phyloP scores from a whole-genome alignment of 2,329 filamentous ascomycete species.

The Fusarium aywerte region DNA sequence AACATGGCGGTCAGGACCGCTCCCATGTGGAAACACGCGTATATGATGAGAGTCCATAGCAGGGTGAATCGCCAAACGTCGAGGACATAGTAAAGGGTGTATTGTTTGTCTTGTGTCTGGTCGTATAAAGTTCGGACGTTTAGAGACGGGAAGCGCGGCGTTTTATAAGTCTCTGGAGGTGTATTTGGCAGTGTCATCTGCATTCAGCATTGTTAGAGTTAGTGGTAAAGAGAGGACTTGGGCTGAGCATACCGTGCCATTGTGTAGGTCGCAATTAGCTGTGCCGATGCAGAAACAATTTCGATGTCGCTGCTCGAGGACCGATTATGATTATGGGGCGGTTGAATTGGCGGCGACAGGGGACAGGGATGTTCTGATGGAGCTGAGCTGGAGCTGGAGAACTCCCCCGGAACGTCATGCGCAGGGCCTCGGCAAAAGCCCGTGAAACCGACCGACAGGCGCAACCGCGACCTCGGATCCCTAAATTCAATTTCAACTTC shows the following conservation, averaged over 20 bases:
- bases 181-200: slow-evolving; percentile 44
- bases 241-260: slow-evolving; percentile 40
- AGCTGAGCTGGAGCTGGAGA: slow-evolving; percentile 3
- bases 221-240: background rate
- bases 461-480: slow-evolving; percentile 35
- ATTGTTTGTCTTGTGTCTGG: slow-evolving; percentile 54
- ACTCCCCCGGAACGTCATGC: slow-evolving; percentile 43
- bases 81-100: slow-evolving; percentile 75
- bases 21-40: slow-evolving; percentile 77
- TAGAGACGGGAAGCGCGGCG: slow-evolving; percentile 82
- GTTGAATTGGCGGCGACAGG: slow-evolving; percentile 36
- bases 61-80: slow-evolving; percentile 92
- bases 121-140: slow-evolving; percentile 73
- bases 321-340: slow-evolving; percentile 28
- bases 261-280: slow-evolving; percentile 24
- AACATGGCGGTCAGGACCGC: slow-evolving; percentile 77
- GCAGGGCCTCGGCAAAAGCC: slow-evolving; percentile 46
- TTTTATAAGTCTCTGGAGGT: slow-evolving; percentile 66
- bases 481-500: background rate
- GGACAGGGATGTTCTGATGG: slow-evolving; percentile 15
- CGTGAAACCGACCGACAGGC: slow-evolving; percentile 39
- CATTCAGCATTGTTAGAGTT: slow-evolving; percentile 13
- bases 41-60: slow-evolving; percentile 86
- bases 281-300: slow-evolving; percentile 9
- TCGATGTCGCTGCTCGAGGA: slow-evolving; percentile 8